Evolutionary conservation across 2,329 filamentous ascomycete genomes (phyloP).

Genomic region (Akanthomyces muscarius): DNA sequence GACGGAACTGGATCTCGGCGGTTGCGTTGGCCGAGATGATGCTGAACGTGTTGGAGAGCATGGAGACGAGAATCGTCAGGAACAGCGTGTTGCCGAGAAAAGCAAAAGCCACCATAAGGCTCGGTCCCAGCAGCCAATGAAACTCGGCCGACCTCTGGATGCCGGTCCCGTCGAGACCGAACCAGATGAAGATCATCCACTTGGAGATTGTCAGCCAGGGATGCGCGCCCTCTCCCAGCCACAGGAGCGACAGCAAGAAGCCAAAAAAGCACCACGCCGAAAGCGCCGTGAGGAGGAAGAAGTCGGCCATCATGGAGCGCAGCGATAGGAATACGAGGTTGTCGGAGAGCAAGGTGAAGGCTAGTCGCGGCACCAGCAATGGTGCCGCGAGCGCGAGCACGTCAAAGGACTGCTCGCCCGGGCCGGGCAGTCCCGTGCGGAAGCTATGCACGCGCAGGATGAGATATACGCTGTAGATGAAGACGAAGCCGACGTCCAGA

Average conservation of each 20-base stretch:
- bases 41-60: slow-evolving; percentile 79
- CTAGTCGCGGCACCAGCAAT: slow-evolving; percentile 71
- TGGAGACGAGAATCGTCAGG: slow-evolving; percentile 83
- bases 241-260: slow-evolving; percentile 73
- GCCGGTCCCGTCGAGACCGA: slow-evolving; percentile 71
- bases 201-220: slow-evolving; percentile 65
- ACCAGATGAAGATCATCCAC: slow-evolving; percentile 95
- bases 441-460: slow-evolving; percentile 63
- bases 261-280: slow-evolving; percentile 81
- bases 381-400: slow-evolving; percentile 77
- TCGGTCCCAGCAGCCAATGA: slow-evolving; percentile 73
- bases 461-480: slow-evolving; percentile 67
- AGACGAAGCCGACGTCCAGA: slow-evolving; percentile 72
- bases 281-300: slow-evolving; percentile 70
- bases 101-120: slow-evolving; percentile 77
- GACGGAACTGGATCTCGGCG: slow-evolving; percentile 79
- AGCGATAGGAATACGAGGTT: slow-evolving; percentile 80
- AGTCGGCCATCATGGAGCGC: slow-evolving; percentile 81
- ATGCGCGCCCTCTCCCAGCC: slow-evolving; percentile 66
- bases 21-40: slow-evolving; percentile 72
- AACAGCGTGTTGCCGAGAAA: slow-evolving; percentile 86
- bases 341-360: slow-evolving; percentile 78
- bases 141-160: slow-evolving; percentile 63
- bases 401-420: slow-evolving; percentile 66
- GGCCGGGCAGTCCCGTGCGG: slow-evolving; percentile 42